Conservation (phyloP, 495 filamentous ascomycete species). For the Aspergillus funiculosus region DNA sequence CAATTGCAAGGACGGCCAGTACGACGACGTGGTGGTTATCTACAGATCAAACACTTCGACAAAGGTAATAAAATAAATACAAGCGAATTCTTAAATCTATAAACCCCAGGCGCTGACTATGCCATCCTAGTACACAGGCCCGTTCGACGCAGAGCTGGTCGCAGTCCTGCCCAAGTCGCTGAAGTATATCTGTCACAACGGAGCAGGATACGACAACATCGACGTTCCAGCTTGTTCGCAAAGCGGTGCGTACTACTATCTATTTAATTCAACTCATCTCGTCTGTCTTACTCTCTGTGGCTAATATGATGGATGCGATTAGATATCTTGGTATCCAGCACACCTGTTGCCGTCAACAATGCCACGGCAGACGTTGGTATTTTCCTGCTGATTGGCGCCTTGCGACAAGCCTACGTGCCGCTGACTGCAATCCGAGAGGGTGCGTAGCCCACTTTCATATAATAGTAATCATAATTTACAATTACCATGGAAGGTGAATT, state of each 20-base stretch:
- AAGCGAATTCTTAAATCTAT: neutral
- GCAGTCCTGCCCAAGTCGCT: conserved; percentile 56
- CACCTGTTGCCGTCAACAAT: conserved; percentile 61
- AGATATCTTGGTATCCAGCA: conserved; percentile 62
- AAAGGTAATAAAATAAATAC: too few relatives aligned
- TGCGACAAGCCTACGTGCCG: conserved; percentile 61
- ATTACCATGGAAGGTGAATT: neutral
- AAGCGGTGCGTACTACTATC: conserved; percentile 30
- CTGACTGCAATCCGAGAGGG: conserved; percentile 56
- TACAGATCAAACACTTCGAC: conserved; percentile 57
- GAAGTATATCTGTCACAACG: conserved; percentile 79
- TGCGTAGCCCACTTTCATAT: conserved; percentile 12
- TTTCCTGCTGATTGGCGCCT: conserved; percentile 64
- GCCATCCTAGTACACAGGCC: conserved; percentile 59
- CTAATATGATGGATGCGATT: neutral
- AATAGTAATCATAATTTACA: neutral
- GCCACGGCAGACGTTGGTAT: conserved; percentile 68
- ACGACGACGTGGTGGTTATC: conserved; percentile 52
- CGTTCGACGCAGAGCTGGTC: conserved; percentile 55
- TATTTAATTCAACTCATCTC: too few relatives aligned
- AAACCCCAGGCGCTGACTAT: too few relatives aligned
- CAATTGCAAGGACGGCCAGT: conserved; percentile 48
- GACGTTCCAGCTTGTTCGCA: conserved; percentile 64
- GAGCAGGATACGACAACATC: conserved; percentile 80
- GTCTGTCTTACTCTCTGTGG: too few relatives aligned